Conservation (phyloP, 441 rosid species). For the Gossypium trilobum region DNA sequence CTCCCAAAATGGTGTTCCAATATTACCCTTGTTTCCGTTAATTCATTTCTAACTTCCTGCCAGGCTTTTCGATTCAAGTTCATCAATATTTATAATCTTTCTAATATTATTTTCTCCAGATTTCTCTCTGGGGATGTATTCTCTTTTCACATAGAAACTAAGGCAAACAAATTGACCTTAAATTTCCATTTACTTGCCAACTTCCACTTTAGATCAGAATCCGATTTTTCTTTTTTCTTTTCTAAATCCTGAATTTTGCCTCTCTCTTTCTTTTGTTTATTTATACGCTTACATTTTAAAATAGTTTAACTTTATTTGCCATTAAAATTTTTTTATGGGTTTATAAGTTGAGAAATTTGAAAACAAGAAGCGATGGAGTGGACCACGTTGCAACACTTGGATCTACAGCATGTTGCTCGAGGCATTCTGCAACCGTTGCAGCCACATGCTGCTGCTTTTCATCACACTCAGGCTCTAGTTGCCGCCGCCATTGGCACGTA, state of each 20-base stretch:
- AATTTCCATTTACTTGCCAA: background rate
- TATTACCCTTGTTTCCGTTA: background rate
- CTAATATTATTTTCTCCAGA: background rate
- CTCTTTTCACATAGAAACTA: background rate
- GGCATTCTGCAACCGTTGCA: constrained; percentile 65
- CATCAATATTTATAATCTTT: background rate
- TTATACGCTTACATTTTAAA: background rate
- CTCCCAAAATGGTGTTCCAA: background rate
- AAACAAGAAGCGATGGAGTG: constrained; percentile 61
- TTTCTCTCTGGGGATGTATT: background rate
- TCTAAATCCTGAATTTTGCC: background rate
- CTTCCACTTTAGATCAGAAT: background rate
- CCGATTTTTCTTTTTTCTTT: background rate
- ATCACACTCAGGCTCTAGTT: constrained; percentile 69
- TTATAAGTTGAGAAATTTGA: background rate
- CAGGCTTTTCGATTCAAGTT: background rate
- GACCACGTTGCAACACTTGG: constrained; percentile 92
- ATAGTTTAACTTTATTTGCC: background rate
- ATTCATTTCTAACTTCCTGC: background rate
- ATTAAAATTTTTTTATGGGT: background rate
- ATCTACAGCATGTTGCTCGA: constrained; percentile 73
- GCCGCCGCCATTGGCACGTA: constrained; percentile 71
- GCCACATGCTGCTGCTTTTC: constrained; percentile 92
- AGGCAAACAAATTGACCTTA: background rate
- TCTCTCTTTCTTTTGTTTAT: background rate